Evolutionary conservation across 208 protist species (phyloP).

Genomic region (Entamoeba dispar): DNA sequence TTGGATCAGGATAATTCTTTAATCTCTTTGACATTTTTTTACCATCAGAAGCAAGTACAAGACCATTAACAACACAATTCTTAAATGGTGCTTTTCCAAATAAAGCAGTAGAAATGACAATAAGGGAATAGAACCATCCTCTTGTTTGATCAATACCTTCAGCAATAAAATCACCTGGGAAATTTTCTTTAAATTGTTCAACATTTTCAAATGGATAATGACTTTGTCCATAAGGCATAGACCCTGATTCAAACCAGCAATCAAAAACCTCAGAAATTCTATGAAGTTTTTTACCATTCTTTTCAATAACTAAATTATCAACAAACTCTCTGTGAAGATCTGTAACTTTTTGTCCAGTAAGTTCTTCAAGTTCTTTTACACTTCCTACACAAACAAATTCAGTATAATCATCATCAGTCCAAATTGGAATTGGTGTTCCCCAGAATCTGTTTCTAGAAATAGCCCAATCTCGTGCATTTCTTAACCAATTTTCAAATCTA

Average conservation of each 20-base stretch:
- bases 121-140: constrained; percentile 92
- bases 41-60: constrained; percentile 84
- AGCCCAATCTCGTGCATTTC: constrained; percentile 29
- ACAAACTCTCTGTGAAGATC: constrained; percentile 48
- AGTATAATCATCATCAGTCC: constrained; percentile 50
- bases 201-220: constrained; percentile 99
- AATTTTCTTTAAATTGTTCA: constrained; percentile 60
- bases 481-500: constrained; percentile 93
- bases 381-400: constrained; percentile 75
- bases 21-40: constrained; percentile 98
- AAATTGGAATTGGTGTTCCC: constrained; percentile 96
- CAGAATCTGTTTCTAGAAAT: constrained; percentile 42
- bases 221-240: constrained; percentile 91
- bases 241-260: constrained; percentile 98
- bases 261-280: constrained; percentile 93
- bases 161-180: constrained; percentile 97
- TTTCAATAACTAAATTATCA: constrained; percentile 58
- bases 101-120: constrained; percentile 86
- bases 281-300: background rate
- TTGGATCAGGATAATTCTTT: constrained; percentile 96
- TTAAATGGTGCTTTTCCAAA: constrained; percentile 88
- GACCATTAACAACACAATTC: constrained; percentile 95
- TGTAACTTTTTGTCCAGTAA: constrained; percentile 47
- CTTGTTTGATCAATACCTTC: constrained; percentile 88
- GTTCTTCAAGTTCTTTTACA: constrained; percentile 76